Evolutionary conservation across 441 rosid genomes (phyloP).

Genomic region (Adansonia grandidieri): DNA sequence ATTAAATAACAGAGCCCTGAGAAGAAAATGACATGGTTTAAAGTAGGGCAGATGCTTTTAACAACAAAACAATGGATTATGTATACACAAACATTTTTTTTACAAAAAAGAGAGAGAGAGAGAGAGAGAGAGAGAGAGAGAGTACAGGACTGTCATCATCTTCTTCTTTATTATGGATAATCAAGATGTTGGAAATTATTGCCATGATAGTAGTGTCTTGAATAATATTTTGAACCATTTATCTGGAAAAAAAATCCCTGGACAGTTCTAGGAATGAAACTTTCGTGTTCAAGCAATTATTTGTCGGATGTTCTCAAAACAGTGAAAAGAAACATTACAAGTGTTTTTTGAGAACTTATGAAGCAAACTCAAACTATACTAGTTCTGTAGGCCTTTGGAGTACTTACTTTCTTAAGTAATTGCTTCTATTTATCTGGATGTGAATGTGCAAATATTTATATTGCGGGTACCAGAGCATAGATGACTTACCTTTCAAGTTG

Average conservation of each 20-base stretch:
- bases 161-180: not conserved
- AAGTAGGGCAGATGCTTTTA: not conserved
- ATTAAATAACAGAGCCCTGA: not conserved
- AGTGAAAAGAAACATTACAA: not conserved
- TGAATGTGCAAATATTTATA: not conserved
- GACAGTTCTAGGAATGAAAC: not conserved
- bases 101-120: no score
- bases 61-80: not conserved
- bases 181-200: constrained; percentile 12
- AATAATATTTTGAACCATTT: not conserved
- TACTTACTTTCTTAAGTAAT: not conserved
- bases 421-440: constrained; percentile 4
- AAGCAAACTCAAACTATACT: not conserved
- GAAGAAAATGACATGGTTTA: not conserved
- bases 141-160: not conserved
- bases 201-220: not conserved
- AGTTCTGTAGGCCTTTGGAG: not conserved
- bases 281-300: constrained; percentile 9
- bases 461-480: constrained; percentile 13
- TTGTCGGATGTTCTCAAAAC: not conserved
- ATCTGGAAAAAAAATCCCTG: not conserved
- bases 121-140: not conserved
- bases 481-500: constrained; percentile 28
- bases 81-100: not conserved
- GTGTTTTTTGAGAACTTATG: not conserved